phyloP scores from a whole-genome alignment of 2,329 filamentous ascomycete species.

The Hypoxylon sp. region DNA sequence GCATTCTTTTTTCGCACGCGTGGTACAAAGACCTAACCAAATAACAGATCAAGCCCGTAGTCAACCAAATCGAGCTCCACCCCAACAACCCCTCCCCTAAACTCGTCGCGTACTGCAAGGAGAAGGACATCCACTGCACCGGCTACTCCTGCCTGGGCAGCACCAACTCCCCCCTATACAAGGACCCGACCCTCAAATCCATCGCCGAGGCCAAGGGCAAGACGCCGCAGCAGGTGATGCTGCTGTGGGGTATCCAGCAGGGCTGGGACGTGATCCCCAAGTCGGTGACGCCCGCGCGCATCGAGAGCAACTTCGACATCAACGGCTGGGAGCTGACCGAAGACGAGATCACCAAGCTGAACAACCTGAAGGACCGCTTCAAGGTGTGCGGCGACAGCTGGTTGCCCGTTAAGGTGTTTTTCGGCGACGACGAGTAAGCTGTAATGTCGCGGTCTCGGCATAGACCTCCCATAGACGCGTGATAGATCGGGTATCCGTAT shows the following conservation, averaged over 20 bases:
- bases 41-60: conserved; percentile 67
- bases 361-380: conserved; percentile 78
- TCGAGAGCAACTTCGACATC: conserved; percentile 79
- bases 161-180: conserved; percentile 76
- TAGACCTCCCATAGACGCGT: conserved; percentile 16
- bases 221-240: conserved; percentile 79
- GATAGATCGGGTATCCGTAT: conserved; percentile 13
- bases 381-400: conserved; percentile 83
- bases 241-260: conserved; percentile 84
- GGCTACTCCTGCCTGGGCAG: conserved; percentile 81
- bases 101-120: conserved; percentile 76
- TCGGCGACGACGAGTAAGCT: conserved; percentile 79
- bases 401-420: conserved; percentile 83
- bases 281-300: conserved; percentile 78
- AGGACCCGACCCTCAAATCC: conserved; percentile 70
- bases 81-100: conserved; percentile 85
- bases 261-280: conserved; percentile 89
- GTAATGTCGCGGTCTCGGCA: not conserved
- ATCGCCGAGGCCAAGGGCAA: conserved; percentile 75
- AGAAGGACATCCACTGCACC: conserved; percentile 80
- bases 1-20: not conserved
- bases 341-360: conserved; percentile 78
- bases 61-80: conserved; percentile 87
- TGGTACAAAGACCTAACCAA: conserved; percentile 7
- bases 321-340: conserved; percentile 79